Conservation (phyloP, 148 eudicot genomes). For the Persicaria tinctoria region DNA sequence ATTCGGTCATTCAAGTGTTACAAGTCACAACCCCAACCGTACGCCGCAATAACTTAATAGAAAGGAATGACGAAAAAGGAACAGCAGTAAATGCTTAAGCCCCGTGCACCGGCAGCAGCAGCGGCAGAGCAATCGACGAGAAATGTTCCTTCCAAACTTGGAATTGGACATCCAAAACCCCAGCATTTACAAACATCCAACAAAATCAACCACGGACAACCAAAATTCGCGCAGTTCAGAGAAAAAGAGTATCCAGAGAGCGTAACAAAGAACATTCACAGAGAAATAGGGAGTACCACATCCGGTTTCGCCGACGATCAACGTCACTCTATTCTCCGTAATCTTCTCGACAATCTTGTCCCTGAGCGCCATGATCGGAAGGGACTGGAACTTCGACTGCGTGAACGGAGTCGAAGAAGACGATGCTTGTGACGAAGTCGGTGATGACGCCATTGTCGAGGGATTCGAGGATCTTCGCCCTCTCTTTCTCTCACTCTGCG, state of each 20-base stretch:
- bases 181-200: background rate
- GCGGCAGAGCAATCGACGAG: slow-evolving; percentile 2
- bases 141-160: background rate
- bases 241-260: background rate
- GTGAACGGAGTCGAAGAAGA: slow-evolving; percentile 26
- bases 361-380: slow-evolving; percentile 55
- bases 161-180: background rate
- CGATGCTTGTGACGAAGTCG: slow-evolving; percentile 30
- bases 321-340: slow-evolving; percentile 79
- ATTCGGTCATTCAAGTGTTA: background rate
- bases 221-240: background rate
- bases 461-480: background rate
- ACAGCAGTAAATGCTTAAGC: background rate
- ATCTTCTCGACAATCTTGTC: slow-evolving; percentile 70
- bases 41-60: background rate
- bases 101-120: background rate
- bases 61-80: background rate
- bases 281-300: slow-evolving; percentile 43
- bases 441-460: slow-evolving; percentile 34
- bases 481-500: background rate
- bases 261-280: background rate
- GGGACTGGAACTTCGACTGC: slow-evolving; percentile 30
- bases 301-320: slow-evolving; percentile 91
- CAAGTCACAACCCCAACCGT: background rate
- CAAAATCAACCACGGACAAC: background rate